A percentile compares a stretch with the other conserved stretches of the same genome.
phyloP scores from a whole-genome alignment of 2,329 filamentous ascomycete species.

The Epichloe brachyelytri region DNA sequence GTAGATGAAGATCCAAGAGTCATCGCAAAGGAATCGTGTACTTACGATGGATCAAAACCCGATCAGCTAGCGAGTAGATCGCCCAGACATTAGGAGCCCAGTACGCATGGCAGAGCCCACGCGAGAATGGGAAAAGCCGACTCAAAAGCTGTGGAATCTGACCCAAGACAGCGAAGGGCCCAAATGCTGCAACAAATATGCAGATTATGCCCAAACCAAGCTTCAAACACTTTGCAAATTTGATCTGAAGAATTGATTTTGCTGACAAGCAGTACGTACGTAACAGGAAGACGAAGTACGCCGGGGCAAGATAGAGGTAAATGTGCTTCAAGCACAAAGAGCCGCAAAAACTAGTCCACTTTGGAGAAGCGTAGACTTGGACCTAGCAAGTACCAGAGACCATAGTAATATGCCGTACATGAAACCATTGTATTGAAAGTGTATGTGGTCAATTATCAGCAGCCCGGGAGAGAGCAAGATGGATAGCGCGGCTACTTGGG shows the following conservation, averaged over 20 bases:
- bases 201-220: constrained; percentile 59
- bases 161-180: constrained; percentile 69
- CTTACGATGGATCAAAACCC: constrained; percentile 68
- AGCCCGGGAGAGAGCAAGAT: constrained; percentile 85
- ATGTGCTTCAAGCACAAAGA: constrained; percentile 96
- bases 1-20: neutral
- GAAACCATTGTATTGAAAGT: constrained; percentile 98
- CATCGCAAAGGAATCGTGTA: constrained; percentile 3
- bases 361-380: constrained; percentile 57
- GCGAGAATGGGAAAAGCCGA: constrained; percentile 83
- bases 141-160: constrained; percentile 76
- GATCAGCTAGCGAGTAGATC: constrained; percentile 83
- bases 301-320: constrained; percentile 88
- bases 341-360: constrained; percentile 77
- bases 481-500: constrained; percentile 78
- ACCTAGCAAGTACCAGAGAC: constrained; percentile 72
- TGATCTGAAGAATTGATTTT: constrained; percentile 61
- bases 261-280: constrained; percentile 76
- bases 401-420: constrained; percentile 84
- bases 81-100: constrained; percentile 98
- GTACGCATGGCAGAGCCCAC: constrained; percentile 91
- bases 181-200: constrained; percentile 73
- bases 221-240: constrained; percentile 69
- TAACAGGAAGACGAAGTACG: constrained; percentile 91
- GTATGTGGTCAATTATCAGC: constrained; percentile 94